Evolutionary conservation across 306 rosid species (phyloP).

Genomic region (Acacia melanoxylon): DNA sequence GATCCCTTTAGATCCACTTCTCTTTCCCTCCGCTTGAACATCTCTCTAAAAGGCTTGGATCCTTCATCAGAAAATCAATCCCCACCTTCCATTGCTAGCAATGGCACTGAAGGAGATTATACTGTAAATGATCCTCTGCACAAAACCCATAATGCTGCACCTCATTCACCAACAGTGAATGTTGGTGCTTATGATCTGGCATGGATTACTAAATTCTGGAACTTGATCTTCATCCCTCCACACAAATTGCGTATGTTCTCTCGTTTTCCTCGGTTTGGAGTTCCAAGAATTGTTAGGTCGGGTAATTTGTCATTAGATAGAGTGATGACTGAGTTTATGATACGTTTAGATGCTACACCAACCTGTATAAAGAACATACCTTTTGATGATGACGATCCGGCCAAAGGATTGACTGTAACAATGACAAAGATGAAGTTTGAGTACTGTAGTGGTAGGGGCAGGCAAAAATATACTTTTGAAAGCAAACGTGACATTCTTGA

Average conservation of each 20-base stretch:
- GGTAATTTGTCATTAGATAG: conserved; percentile 90
- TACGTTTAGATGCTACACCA: conserved; percentile 78
- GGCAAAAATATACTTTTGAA: conserved; percentile 77
- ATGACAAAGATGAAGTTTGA: conserved; percentile 78
- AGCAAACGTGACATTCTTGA: conserved; percentile 74
- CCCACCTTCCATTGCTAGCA: conserved; percentile 30
- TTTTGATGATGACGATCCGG: conserved; percentile 87
- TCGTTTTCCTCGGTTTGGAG: conserved; percentile 92
- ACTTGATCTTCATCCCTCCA: conserved; percentile 73
- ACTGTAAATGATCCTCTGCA: conserved; percentile 47
- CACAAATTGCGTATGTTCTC: conserved; percentile 86
- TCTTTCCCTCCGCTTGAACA: conserved; percentile 58
- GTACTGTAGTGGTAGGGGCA: conserved; percentile 69
- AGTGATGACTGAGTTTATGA: conserved; percentile 95
- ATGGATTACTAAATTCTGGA: conserved; percentile 67
- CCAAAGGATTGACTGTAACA: conserved; percentile 77
- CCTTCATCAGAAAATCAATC: conserved; percentile 52
- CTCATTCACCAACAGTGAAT: conserved; percentile 55
- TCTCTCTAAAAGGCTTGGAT: conserved; percentile 59
- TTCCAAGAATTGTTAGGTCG: conserved; percentile 73
- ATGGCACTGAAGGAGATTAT: conserved; percentile 47
- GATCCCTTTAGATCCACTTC: conserved; percentile 96
- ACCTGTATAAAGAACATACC: conserved; percentile 70
- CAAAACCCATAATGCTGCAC: conserved; percentile 41
- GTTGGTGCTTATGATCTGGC: conserved; percentile 93